Percentiles rank a stretch among this genome's conserved stretches.
Evolutionary conservation across 1,139 yeast genomes (phyloP).

Genomic region (Yamadazyma taylorii): DNA sequence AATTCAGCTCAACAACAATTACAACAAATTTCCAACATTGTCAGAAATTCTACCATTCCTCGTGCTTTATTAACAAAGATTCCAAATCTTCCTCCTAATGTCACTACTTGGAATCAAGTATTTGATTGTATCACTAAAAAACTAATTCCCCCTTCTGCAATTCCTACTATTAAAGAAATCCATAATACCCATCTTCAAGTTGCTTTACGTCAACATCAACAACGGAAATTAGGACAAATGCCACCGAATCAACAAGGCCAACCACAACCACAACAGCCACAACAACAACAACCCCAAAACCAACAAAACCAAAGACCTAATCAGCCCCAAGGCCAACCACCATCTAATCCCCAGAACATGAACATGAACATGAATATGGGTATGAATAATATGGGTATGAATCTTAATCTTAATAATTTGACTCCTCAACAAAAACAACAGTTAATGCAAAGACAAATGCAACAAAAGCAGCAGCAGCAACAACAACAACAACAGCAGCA

Average conservation of each 20-base stretch:
- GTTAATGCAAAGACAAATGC: constrained; percentile 34
- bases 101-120: constrained; percentile 81
- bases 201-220: constrained; percentile 37
- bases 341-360: constrained; percentile 7
- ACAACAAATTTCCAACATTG: constrained; percentile 39
- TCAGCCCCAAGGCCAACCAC: constrained; percentile 5
- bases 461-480: constrained; percentile 18
- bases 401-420: constrained; percentile 24
- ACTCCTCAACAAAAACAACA: constrained; percentile 41
- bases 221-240: constrained; percentile 22
- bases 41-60: constrained; percentile 67
- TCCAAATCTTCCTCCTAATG: constrained; percentile 81
- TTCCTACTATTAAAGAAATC: constrained; percentile 59
- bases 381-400: constrained; percentile 11
- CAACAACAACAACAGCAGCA: constrained; percentile 6
- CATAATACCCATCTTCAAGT: constrained; percentile 55
- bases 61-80: constrained; percentile 66
- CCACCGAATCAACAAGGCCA: constrained; percentile 18
- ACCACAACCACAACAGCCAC: constrained; percentile 10
- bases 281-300: constrained; percentile 15
- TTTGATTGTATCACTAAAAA: constrained; percentile 66
- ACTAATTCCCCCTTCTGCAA: constrained; percentile 52
- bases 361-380: constrained; percentile 6
- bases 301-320: too few relatives aligned
- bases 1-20: constrained; percentile 25